Evolutionary conservation across 129 eudicot species (phyloP).

Genomic region (Flaveria robusta): DNA sequence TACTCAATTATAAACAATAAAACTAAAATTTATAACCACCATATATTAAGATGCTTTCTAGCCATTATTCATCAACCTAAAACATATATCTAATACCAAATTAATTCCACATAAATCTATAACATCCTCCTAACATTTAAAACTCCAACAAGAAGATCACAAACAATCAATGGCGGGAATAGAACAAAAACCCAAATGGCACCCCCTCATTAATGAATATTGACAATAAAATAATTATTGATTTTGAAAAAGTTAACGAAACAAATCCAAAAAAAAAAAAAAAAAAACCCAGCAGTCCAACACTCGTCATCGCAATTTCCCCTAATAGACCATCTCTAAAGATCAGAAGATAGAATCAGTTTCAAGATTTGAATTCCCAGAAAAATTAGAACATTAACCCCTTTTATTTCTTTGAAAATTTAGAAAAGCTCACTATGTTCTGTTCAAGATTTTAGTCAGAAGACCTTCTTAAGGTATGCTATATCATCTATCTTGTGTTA

Average conservation of each 20-base stretch:
- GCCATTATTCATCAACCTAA: too few relatives aligned
- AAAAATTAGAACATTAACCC: background rate
- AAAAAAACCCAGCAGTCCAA: slow-evolving; percentile 6
- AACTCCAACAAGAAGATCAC: slow-evolving; percentile 1
- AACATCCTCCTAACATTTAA: background rate
- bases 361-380: slow-evolving; percentile 4
- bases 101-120: background rate
- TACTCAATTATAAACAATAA: too few relatives aligned
- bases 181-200: slow-evolving; percentile 30
- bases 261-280: background rate
- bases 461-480: slow-evolving; percentile 36
- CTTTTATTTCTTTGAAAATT: background rate
- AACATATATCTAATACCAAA: too few relatives aligned
- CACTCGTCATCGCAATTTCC: slow-evolving; percentile 20
- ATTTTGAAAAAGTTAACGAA: slow-evolving; percentile 24
- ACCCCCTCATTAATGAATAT: background rate
- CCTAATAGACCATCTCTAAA: too few relatives aligned
- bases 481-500: slow-evolving; percentile 1
- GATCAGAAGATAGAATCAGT: slow-evolving; percentile 7
- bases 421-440: background rate
- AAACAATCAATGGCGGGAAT: slow-evolving; percentile 55
- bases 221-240: background rate
- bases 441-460: slow-evolving; percentile 20
- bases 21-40: too few relatives aligned
- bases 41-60: too few relatives aligned